Evolutionary conservation across 1,284 basidiomycete genomes (phyloP), one percentile per base, ranked within the genome.

Genomic region (Calocybe gambosa): DNA sequence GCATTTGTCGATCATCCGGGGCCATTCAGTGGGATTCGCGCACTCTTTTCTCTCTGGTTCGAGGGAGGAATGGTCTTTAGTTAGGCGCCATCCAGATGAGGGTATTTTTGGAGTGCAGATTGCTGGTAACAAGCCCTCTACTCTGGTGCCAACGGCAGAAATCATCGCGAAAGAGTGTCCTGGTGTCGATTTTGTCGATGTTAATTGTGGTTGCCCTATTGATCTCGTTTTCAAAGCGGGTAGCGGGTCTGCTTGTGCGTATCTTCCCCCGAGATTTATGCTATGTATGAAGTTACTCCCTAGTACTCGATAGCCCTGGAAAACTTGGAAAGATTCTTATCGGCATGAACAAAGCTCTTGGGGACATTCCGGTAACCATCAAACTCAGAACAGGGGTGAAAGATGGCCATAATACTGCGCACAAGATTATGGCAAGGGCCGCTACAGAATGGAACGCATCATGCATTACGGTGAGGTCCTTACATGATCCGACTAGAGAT

Each of bases 201-300:
- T 98, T 56, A 99, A 99, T 62, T 91, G 91, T 64, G 95, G 95
- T 3, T 98, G 95, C 65, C 95, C 95, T 2, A 98, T 98, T 55
- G 95, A 99, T 65, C 71, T 99, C 39, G 89, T 99, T 1, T 98
- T 93, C 69, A 89, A 89, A 60, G 80, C 81, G 19, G 93, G 93
- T 0, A 93, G 89, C 41, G 93, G 93, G 0, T 91, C 87, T 51
- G 93, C 93, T 9, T 62, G 91, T 89, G 55, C 44, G 85, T 74
- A 43, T 7, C 39, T 33, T 40, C 61, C 50, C 23, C 16, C 34
- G 35, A 42, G 37, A 40, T 29, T 20, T 19, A 29, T 46, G 19
- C 35, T 21, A 39, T 31, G 40, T 33, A 31, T 7, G 36, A 42
- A 42, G 19, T 3, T 25, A 60, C 10, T 58, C 57, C 15, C 48